phyloP scores from a whole-genome alignment of 768 basidiomycete genomes.

The Bullera alba region DNA sequence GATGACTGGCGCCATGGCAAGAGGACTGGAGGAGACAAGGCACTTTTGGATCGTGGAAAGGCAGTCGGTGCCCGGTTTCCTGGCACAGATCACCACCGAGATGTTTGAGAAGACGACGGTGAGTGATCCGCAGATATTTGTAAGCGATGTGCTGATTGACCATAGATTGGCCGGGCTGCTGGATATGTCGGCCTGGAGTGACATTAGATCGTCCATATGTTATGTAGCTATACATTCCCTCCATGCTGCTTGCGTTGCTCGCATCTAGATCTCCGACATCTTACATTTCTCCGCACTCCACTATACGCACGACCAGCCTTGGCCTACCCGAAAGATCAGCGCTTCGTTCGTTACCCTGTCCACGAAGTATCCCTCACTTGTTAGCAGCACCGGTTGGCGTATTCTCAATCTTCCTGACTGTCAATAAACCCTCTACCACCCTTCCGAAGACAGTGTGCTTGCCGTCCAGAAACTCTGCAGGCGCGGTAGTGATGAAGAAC shows the following conservation, averaged over 20 bases:
- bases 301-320: slow-evolving; percentile 31
- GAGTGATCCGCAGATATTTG: slow-evolving; percentile 6
- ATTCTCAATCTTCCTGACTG: slow-evolving; percentile 90
- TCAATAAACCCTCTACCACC: slow-evolving; percentile 74
- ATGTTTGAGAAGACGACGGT: slow-evolving; percentile 71
- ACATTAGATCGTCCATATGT: neutral
- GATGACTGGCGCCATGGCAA: slow-evolving; percentile 46
- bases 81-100: slow-evolving; percentile 81
- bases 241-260: neutral
- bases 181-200: slow-evolving; percentile 33
- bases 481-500: slow-evolving; percentile 95
- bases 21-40: slow-evolving; percentile 61
- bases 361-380: slow-evolving; percentile 30
- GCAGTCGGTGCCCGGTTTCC: slow-evolving; percentile 78
- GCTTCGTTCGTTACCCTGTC: neutral
- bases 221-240: neutral
- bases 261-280: neutral
- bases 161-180: slow-evolving; percentile 32
- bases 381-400: slow-evolving; percentile 60
- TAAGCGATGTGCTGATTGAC: neutral
- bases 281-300: slow-evolving; percentile 46
- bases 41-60: slow-evolving; percentile 79
- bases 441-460: slow-evolving; percentile 46
- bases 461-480: slow-evolving; percentile 88
- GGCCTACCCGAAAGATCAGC: slow-evolving; percentile 19